Conservation (phyloP, 1,284 basidiomycete genomes). For the Agaricales sp. region DNA sequence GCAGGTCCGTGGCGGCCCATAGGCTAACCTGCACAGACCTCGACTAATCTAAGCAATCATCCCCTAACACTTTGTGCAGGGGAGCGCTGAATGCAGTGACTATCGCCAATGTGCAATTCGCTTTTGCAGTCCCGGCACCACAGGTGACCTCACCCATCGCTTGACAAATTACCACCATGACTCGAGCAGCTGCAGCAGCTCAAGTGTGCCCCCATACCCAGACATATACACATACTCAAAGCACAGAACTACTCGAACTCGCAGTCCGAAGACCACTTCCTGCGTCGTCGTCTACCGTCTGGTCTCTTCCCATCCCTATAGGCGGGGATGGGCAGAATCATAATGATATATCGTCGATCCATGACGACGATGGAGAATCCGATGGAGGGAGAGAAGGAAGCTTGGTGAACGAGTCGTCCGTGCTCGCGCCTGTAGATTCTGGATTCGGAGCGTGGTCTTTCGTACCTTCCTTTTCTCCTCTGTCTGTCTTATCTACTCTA, state of each 20-base stretch:
- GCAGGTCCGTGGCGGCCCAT: too few species aligned
- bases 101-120: too few species aligned
- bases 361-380: neutral
- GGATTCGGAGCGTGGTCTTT: conserved; percentile 25
- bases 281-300: neutral
- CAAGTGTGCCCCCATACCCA: too few species aligned
- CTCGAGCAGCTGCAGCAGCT: too few species aligned
- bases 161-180: too few species aligned
- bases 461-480: conserved; percentile 14
- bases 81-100: too few species aligned
- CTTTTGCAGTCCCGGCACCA: too few species aligned
- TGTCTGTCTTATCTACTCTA: neutral
- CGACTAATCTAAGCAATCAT: too few species aligned
- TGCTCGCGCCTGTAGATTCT: conserved; percentile 20
- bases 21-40: too few species aligned
- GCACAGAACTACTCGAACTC: neutral
- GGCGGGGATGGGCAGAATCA: neutral
- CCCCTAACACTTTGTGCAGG: too few species aligned
- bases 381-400: neutral
- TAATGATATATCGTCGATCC: neutral
- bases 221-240: too few species aligned
- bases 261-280: neutral
- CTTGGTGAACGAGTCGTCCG: conserved; percentile 12
- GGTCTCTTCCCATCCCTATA: neutral
- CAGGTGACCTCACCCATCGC: too few species aligned